phyloP scores from a whole-genome alignment of 108 stramenopile species.

The Stephanodiscus minutulus region DNA sequence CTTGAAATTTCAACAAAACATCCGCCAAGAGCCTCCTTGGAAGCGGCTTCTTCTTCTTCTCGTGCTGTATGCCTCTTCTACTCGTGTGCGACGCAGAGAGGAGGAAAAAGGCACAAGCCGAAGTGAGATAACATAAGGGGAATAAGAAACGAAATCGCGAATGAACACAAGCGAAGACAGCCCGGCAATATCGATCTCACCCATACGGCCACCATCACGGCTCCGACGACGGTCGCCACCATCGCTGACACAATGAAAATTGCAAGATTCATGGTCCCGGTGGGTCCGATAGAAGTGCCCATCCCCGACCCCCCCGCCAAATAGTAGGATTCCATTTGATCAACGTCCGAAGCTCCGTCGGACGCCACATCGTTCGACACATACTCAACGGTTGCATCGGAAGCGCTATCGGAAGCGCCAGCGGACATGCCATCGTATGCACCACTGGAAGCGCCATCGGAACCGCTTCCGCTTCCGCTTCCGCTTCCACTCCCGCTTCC shows the following conservation, averaged over 20 bases:
- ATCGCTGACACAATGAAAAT: neutral
- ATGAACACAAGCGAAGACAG: neutral
- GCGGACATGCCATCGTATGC: neutral
- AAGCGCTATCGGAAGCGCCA: neutral
- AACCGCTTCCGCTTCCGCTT: too few relatives aligned
- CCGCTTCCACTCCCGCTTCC: too few relatives aligned
- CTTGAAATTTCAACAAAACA: neutral
- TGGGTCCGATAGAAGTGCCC: neutral
- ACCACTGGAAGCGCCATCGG: too few relatives aligned
- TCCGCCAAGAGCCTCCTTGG: neutral
- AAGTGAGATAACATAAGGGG: neutral
- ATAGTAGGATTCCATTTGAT: neutral
- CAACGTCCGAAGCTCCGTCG: neutral
- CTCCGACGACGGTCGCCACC: neutral
- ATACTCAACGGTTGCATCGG: neutral
- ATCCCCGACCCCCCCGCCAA: neutral
- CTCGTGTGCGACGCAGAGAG: neutral
- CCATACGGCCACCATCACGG: neutral
- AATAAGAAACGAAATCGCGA: neutral
- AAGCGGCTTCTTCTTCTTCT: neutral
- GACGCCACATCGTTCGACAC: neutral
- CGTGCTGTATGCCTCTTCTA: neutral
- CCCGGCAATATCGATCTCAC: neutral
- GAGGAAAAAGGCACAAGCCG: neutral
- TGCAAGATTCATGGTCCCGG: neutral